These are phyloP conservation scores for Colletotrichum lini DNA, from an alignment of 2,329 filamentous ascomycete genomes.

Conservation along the genomic window DNA sequence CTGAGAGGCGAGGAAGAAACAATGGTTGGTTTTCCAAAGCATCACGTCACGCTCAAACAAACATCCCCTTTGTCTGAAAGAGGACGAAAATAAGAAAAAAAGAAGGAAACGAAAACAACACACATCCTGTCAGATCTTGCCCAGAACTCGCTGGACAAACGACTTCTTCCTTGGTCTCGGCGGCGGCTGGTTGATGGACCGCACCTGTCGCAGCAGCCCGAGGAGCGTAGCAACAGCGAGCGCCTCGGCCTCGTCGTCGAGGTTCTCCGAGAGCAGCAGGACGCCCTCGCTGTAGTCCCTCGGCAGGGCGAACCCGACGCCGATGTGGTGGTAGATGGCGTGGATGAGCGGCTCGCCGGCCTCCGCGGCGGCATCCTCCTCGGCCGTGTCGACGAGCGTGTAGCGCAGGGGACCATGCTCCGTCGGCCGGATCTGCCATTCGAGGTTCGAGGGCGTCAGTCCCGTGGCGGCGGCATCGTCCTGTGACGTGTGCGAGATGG, in stretches of 20 bases:
- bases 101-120: too few relatives aligned
- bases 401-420: conserved; percentile 37
- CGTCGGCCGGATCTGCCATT: conserved; percentile 33
- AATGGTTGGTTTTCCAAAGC: too few relatives aligned
- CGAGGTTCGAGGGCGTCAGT: neutral
- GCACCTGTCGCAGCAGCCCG: conserved; percentile 25
- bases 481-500: neutral
- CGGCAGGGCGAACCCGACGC: conserved; percentile 30
- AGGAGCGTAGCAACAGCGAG: conserved; percentile 26
- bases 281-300: conserved; percentile 42
- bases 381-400: conserved; percentile 31
- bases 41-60: too few relatives aligned
- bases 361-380: neutral
- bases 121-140: conserved; percentile 4
- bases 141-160: conserved; percentile 16
- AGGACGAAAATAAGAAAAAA: too few relatives aligned
- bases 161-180: conserved; percentile 26
- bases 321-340: conserved; percentile 43
- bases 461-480: neutral
- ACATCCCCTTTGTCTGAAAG: too few relatives aligned
- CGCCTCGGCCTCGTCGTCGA: conserved; percentile 20
- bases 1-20: too few relatives aligned
- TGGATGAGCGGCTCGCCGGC: conserved; percentile 13
- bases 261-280: conserved; percentile 26
- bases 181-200: conserved; percentile 26